Percentiles rank a stretch among this genome's conserved stretches.
Conservation (phyloP, 768 basidiomycete species). For the Tricholoma bakamatsutake region DNA sequence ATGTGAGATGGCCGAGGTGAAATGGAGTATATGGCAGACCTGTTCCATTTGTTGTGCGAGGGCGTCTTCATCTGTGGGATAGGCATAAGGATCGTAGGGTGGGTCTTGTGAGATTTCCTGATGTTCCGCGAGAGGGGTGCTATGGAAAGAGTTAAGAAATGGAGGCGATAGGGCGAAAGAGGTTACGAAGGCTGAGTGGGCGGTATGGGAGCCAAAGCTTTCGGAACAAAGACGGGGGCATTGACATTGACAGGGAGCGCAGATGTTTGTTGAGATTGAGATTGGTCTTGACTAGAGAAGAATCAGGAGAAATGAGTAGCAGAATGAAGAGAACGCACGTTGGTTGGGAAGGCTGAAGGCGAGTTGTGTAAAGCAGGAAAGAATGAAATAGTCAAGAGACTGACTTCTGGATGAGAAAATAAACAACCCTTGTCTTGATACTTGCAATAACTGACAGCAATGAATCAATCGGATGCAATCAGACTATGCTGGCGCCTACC, state of each 20-base stretch:
- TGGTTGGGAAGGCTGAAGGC: constrained; percentile 17
- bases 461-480: not conserved
- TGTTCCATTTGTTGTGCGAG: constrained; percentile 29
- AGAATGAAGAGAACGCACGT: constrained; percentile 23
- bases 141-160: constrained; percentile 10
- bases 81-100: constrained; percentile 21
- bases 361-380: constrained; percentile 3
- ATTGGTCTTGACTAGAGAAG: constrained; percentile 7
- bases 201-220: constrained; percentile 28
- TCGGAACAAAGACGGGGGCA: constrained; percentile 83
- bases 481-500: constrained; percentile 39
- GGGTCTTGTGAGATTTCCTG: constrained; percentile 16
- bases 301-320: constrained; percentile 4
- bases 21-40: constrained; percentile 9
- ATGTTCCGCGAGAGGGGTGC: constrained; percentile 16
- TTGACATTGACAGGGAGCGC: constrained; percentile 44
- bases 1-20: not conserved
- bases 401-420: constrained; percentile 65
- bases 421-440: constrained; percentile 83
- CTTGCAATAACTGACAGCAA: constrained; percentile 60
- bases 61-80: constrained; percentile 18
- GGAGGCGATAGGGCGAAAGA: not conserved
- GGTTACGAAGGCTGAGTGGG: constrained; percentile 12
- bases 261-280: not conserved
- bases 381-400: constrained; percentile 25